A percentile compares a stretch with the other conserved stretches of the same genome.
These are phyloP conservation scores for Usnea hakonensis DNA, from an alignment of 495 filamentous ascomycete species.

Conservation along the genomic window DNA sequence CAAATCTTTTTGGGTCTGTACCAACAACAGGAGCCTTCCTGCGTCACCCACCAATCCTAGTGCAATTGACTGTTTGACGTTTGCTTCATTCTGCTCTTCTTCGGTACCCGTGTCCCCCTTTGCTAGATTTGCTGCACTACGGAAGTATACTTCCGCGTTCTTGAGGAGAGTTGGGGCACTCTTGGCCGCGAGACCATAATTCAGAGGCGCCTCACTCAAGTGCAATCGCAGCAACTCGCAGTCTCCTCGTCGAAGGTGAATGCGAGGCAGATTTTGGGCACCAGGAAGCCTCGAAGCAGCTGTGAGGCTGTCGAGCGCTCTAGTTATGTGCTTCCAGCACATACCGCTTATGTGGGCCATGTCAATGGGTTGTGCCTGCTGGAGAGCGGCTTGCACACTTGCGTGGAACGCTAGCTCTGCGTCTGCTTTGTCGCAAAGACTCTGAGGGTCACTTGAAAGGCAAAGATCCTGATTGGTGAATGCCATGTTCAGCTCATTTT, in stretches of 20 bases:
- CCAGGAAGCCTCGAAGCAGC: constrained; percentile 45
- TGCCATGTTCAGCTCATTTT: constrained; percentile 37
- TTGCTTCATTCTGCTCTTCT: constrained; percentile 9
- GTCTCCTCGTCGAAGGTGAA: constrained; percentile 56
- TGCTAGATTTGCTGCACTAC: constrained; percentile 38
- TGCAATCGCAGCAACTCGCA: constrained; percentile 51
- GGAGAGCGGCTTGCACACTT: constrained; percentile 18
- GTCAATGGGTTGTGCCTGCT: constrained; percentile 25
- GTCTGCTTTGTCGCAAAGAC: constrained; percentile 51
- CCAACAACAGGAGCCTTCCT: constrained; percentile 35
- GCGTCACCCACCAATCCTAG: constrained; percentile 39
- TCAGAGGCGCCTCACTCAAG: constrained; percentile 42
- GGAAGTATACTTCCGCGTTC: constrained; percentile 59
- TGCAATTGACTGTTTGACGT: constrained; percentile 34
- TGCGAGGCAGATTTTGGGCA: constrained; percentile 48
- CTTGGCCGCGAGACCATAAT: constrained; percentile 39
- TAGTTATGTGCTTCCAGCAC: constrained; percentile 45
- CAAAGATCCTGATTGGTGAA: constrained; percentile 35
- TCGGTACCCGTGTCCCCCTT: not conserved
- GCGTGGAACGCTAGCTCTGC: constrained; percentile 47
- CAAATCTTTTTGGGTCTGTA: constrained; percentile 27
- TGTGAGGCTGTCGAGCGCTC: constrained; percentile 42
- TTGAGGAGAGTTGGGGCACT: constrained; percentile 44
- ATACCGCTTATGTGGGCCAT: constrained; percentile 23
- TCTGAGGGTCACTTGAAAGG: constrained; percentile 39